Conservation (phyloP, 768 basidiomycete genomes). For the Pulveroboletus sp. region DNA sequence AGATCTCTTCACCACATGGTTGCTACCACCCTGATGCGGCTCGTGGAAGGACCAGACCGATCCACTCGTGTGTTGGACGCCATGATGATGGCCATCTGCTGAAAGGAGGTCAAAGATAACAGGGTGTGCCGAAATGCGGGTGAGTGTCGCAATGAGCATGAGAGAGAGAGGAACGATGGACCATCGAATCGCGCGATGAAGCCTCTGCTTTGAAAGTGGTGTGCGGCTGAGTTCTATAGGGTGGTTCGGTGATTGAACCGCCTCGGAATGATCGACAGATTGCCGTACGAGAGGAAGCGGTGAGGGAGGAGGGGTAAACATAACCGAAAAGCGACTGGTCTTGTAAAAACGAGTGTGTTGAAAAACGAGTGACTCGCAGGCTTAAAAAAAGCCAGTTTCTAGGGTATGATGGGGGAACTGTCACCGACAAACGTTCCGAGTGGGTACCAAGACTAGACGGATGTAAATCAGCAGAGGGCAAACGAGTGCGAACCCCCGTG, state of each 20-base stretch:
- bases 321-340: slow-evolving; percentile 10
- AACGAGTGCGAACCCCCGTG: background rate
- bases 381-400: slow-evolving; percentile 8
- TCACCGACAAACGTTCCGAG: background rate
- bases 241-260: slow-evolving; percentile 1
- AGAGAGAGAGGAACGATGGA: slow-evolving; percentile 57
- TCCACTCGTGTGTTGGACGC: slow-evolving; percentile 29
- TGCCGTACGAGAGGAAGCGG: slow-evolving; percentile 29
- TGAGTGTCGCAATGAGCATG: slow-evolving; percentile 50
- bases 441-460: slow-evolving; percentile 3
- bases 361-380: slow-evolving; percentile 13
- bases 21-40: slow-evolving; percentile 31
- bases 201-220: slow-evolving; percentile 34
- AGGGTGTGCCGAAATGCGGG: slow-evolving; percentile 51
- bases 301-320: slow-evolving; percentile 46
- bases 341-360: slow-evolving; percentile 25
- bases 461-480: slow-evolving; percentile 7
- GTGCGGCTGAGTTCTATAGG: slow-evolving; percentile 2
- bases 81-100: slow-evolving; percentile 23
- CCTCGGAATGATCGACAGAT: background rate
- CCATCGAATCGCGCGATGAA: slow-evolving; percentile 40
- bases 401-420: background rate
- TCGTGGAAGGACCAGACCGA: slow-evolving; percentile 42
- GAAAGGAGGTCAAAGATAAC: slow-evolving; percentile 43
- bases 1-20: slow-evolving; percentile 10